Percentiles rank a stretch among this genome's conserved stretches.
Conservation (phyloP, 2,329 filamentous ascomycete species). For the Pseudogymnoascus destructans region DNA sequence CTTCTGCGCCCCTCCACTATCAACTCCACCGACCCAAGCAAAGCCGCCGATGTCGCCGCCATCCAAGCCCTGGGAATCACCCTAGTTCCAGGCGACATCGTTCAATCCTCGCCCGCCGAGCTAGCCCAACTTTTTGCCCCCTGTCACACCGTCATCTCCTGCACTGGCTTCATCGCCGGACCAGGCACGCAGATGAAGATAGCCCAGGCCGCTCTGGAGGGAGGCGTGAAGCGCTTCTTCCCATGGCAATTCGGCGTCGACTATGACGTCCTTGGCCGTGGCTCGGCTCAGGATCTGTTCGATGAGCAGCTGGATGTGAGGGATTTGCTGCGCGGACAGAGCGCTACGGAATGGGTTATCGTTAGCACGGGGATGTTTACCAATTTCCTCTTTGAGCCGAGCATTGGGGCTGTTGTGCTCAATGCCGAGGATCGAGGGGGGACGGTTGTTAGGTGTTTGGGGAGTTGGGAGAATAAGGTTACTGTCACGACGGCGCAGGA, state of each 20-base stretch:
- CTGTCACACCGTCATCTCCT: slow-evolving; percentile 45
- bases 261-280: slow-evolving; percentile 49
- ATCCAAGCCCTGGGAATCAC: slow-evolving; percentile 19
- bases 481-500: slow-evolving; percentile 50
- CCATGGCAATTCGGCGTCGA: slow-evolving; percentile 67
- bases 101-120: slow-evolving; percentile 25
- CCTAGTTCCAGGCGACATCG: slow-evolving; percentile 24
- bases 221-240: slow-evolving; percentile 39
- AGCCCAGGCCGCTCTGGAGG: slow-evolving; percentile 39
- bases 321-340: slow-evolving; percentile 36
- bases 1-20: slow-evolving; percentile 40
- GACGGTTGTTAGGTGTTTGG: slow-evolving; percentile 38
- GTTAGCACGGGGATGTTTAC: slow-evolving; percentile 59
- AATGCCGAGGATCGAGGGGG: slow-evolving; percentile 31
- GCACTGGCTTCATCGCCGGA: slow-evolving; percentile 45
- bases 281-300: slow-evolving; percentile 50
- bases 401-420: slow-evolving; percentile 49
- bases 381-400: slow-evolving; percentile 51
- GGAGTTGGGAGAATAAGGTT: slow-evolving; percentile 47
- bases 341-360: slow-evolving; percentile 43
- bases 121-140: slow-evolving; percentile 33
- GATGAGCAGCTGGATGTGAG: slow-evolving; percentile 53
- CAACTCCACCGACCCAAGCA: slow-evolving; percentile 28
- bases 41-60: slow-evolving; percentile 33
- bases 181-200: slow-evolving; percentile 45